Evolutionary conservation across 129 eudicot genomes (phyloP), one percentile per base, ranked within the genome.

Genomic region (Pulicaria dysenterica): DNA sequence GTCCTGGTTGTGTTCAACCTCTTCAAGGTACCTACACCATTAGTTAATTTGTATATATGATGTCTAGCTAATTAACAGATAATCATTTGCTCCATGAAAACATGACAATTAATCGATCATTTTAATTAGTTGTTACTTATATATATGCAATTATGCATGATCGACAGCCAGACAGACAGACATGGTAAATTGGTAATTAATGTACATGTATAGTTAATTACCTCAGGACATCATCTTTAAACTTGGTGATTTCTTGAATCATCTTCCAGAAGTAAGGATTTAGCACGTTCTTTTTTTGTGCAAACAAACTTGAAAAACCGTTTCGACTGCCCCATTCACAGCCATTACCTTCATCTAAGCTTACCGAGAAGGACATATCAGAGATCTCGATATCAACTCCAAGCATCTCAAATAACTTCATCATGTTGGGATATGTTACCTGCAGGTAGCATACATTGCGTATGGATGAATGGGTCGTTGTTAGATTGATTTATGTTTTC

Each of bases 381-480:
- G 97, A 90, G 19, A 80, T 54, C 79, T 95, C 99, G 85, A 83
- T 90, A n/a, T 95, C 97, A 54, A 95, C 89, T 81, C 91, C 99
- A 73, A 95, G 88, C 58, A 67, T 90, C 85, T 95, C 97, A 51
- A 88, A 90, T 34, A 95, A 85, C 76, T 95, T 94, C 88, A 90
- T 77, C 97, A 95, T 90, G 86, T 90, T 90, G 54, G 99, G 97
- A 84, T 90, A 90, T 13, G 97, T 95, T 12, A 90, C 96, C 99
- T 94, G 88, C 58, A 58, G 48, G 8, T 9, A 42, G 45, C 46
- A 62, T n/a, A n/a, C 49, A n/a, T n/a, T n/a, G n/a, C n/a, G n/a
- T n/a, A n/a, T n/a, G n/a, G n/a, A n/a, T n/a, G n/a, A n/a, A n/a
- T n/a, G n/a, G n/a, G n/a, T n/a, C n/a, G n/a, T n/a, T n/a, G n/a